phyloP scores from a whole-genome alignment of 1,284 basidiomycete genomes.

The Fomitopsis palustris region DNA sequence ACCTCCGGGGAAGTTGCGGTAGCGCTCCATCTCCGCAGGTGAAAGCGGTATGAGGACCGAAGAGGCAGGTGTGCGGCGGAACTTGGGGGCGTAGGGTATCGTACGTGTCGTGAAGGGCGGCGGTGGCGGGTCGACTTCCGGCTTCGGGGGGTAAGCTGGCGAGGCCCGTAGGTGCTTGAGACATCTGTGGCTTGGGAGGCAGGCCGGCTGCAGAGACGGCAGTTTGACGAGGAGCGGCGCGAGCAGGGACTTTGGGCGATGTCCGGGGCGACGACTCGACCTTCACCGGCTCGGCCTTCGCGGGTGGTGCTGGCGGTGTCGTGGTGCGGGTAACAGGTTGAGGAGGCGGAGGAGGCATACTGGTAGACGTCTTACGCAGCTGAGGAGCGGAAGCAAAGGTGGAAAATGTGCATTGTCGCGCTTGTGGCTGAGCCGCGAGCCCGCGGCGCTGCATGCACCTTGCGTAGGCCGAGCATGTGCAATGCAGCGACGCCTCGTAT shows the following conservation, averaged over 20 bases:
- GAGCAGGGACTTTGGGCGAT: neutral
- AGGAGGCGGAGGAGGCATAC: conserved; percentile 1
- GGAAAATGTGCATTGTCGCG: too few species aligned
- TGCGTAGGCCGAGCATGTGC: too few species aligned
- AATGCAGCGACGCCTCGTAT: too few species aligned
- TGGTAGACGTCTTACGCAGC: neutral
- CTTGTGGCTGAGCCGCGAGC: too few species aligned
- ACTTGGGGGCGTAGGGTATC: conserved; percentile 62
- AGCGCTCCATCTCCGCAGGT: conserved; percentile 56
- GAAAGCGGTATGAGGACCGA: conserved; percentile 66
- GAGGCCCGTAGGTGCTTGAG: neutral
- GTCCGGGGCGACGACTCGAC: neutral
- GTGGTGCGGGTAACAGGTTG: neutral
- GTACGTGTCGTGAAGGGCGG: conserved; percentile 17
- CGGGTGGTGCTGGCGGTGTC: neutral
- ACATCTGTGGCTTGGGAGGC: neutral
- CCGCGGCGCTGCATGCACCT: too few species aligned
- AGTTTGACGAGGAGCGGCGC: neutral
- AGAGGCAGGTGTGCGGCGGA: conserved; percentile 55
- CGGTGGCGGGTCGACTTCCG: conserved; percentile 15
- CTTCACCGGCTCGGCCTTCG: neutral
- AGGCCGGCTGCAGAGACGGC: neutral
- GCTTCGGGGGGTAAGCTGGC: conserved; percentile 7
- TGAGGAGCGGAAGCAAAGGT: conserved; percentile 10
- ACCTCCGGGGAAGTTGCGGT: conserved; percentile 51